Conservation (phyloP, 2,329 filamentous ascomycete species). For the Microdochium paspali region DNA sequence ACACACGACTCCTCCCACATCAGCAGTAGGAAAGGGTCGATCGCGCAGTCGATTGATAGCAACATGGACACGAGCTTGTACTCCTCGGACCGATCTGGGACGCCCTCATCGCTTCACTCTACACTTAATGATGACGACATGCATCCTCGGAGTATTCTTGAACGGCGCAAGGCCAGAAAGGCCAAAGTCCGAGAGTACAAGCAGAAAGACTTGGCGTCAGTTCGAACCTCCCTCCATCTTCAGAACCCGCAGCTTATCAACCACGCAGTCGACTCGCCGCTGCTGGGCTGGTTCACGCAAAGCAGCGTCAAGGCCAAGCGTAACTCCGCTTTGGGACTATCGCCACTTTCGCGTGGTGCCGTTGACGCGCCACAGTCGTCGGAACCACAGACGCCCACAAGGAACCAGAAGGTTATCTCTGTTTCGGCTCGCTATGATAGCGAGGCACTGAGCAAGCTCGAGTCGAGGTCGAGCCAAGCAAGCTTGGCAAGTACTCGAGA, state of each 20-base stretch:
- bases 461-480: not conserved
- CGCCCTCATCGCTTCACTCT: constrained; percentile 2
- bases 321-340: not conserved
- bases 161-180: constrained; percentile 12
- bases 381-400: not conserved
- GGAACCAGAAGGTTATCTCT: not conserved
- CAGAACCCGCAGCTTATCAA: not conserved
- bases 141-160: constrained; percentile 8
- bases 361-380: not conserved
- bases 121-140: not conserved
- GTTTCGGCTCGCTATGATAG: not conserved
- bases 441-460: not conserved
- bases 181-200: constrained; percentile 13
- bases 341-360: not conserved
- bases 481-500: too few relatives aligned
- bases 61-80: not conserved
- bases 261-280: not conserved
- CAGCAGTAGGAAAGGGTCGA: not conserved
- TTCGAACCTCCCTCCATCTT: not conserved
- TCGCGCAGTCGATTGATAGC: not conserved
- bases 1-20: not conserved
- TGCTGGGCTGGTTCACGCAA: not conserved
- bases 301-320: not conserved
- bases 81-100: constrained; percentile 2
- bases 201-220: constrained; percentile 9